Base-by-base conservation (phyloP, 192 early-diverging fungal genomes). In the Lobulomyces angularis region DNA sequence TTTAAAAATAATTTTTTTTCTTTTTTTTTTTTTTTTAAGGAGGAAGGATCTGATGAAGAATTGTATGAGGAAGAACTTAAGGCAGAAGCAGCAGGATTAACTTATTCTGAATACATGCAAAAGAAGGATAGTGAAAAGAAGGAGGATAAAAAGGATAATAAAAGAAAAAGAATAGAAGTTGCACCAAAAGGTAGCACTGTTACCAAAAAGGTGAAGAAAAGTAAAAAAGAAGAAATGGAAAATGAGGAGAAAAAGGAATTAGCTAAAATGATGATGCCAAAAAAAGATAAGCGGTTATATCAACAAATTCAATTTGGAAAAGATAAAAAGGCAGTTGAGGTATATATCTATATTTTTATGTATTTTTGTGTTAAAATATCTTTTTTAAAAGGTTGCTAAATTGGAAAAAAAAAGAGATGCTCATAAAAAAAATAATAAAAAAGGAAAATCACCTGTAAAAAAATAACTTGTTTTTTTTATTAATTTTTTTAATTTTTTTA, bases 221-320 rank as follows among this genome's bases (percentile, higher is more conserved):
- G 52, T 27, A 80, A 80, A 70, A 71, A 75, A 58, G 54, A 36
- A 9, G 74, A 76, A 53, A 57, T 63, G 26, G 60, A 61, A 39
- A 77, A 71, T 41, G 65, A 52, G 18, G 83, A 90, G 61, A 37
- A 46, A 28, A 54, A 61, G 51, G 84, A 84, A 51, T 51, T 90
- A 53, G 69, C 73, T 33, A 83, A 69, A 51, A 82, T 84, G 41
- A 84, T 90, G 84, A 90, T 90, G 86, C 68, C 62, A 25, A 83
- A 82, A 62, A 83, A 77, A 56, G 79, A 90, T 43, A 68, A 70
- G 51, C 81, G 76, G 42, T 53, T 90, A 36, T 87, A 86, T 53
- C 61, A 61, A 44, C 75, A 80, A 63, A 86, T 90, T 47, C 64
- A 85, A 48, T 77, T 74, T 36, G 71, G 79, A 24, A 78, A 79